These are phyloP conservation scores for Clavariopsis aquatica DNA, from an alignment of 495 filamentous ascomycete genomes.

Conservation along the genomic window DNA sequence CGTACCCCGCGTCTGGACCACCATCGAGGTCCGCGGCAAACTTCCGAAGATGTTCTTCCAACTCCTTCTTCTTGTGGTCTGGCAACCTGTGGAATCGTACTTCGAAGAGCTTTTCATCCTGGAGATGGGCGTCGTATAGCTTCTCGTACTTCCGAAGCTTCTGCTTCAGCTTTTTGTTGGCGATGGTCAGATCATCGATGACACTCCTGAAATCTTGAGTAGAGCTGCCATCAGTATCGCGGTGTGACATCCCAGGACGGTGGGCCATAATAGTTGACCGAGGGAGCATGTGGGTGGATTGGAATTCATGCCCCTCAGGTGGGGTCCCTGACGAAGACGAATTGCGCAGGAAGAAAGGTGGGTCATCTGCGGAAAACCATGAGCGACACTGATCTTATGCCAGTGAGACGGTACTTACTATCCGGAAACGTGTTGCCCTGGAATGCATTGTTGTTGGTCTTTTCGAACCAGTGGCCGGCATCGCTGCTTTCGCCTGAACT, in stretches of 20 bases:
- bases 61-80: slow-evolving; percentile 64
- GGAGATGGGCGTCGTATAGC: slow-evolving; percentile 58
- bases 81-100: slow-evolving; percentile 70
- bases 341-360: slow-evolving; percentile 47
- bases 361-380: slow-evolving; percentile 39
- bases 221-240: slow-evolving; percentile 34
- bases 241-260: slow-evolving; percentile 13
- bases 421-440: slow-evolving; percentile 36
- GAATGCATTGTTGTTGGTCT: slow-evolving; percentile 44
- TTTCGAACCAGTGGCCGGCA: slow-evolving; percentile 48
- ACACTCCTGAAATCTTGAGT: slow-evolving; percentile 46
- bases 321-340: slow-evolving; percentile 43
- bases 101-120: slow-evolving; percentile 72
- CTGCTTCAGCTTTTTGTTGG: slow-evolving; percentile 63
- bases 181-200: slow-evolving; percentile 49
- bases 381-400: neutral
- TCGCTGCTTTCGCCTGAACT: slow-evolving; percentile 50
- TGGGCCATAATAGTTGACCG: slow-evolving; percentile 27
- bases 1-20: neutral
- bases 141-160: slow-evolving; percentile 68
- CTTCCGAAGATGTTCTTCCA: slow-evolving; percentile 67
- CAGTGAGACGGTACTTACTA: slow-evolving; percentile 29
- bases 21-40: slow-evolving; percentile 62
- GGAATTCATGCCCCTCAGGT: slow-evolving; percentile 25
- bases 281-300: neutral